These are phyloP conservation scores for Rugonectria rugulosa DNA, from an alignment of 2,329 filamentous ascomycete species.

Conservation along the genomic window DNA sequence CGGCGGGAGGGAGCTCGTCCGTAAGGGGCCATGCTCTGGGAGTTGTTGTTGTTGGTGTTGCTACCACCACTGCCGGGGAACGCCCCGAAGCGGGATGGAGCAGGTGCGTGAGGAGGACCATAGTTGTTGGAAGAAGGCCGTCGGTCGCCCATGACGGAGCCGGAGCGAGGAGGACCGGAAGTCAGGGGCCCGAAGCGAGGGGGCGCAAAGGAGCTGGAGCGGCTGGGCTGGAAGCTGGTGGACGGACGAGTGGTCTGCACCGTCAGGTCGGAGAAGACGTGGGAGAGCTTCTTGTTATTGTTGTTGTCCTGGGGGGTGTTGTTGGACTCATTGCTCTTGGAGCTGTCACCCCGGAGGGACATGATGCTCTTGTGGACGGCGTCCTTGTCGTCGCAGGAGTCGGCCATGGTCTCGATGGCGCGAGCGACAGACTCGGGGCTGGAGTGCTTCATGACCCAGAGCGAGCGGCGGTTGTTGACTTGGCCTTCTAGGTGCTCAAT, in stretches of 20 bases:
- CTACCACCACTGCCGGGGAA: constrained; percentile 21
- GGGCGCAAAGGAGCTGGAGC: constrained; percentile 31
- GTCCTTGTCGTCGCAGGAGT: constrained; percentile 40
- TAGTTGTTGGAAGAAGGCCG: constrained; percentile 31
- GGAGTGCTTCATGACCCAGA: constrained; percentile 47
- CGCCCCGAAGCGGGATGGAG: constrained; percentile 28
- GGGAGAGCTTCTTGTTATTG: constrained; percentile 25
- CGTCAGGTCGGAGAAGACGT: constrained; percentile 23
- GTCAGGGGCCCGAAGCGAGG: constrained; percentile 44
- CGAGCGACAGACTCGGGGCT: constrained; percentile 41
- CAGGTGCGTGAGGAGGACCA: constrained; percentile 30
- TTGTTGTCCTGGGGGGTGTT: background rate
- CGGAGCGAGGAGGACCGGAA: constrained; percentile 39
- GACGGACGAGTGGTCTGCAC: constrained; percentile 30
- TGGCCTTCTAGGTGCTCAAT: constrained; percentile 47
- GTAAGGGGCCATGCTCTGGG: constrained; percentile 20
- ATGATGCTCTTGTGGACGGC: constrained; percentile 38
- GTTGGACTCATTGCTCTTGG: constrained; percentile 18
- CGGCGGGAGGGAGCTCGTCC: constrained; percentile 37
- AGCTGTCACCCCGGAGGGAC: constrained; percentile 32
- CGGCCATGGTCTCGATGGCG: constrained; percentile 43
- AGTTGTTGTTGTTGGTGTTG: background rate
- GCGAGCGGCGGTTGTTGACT: constrained; percentile 45
- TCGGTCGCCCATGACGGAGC: constrained; percentile 39
- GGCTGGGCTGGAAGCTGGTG: constrained; percentile 38